A percentile compares a stretch with the other conserved stretches of the same genome.
These are phyloP conservation scores for Skeletonema potamos DNA, from an alignment of 108 stramenopile species.

Conservation along the genomic window DNA sequence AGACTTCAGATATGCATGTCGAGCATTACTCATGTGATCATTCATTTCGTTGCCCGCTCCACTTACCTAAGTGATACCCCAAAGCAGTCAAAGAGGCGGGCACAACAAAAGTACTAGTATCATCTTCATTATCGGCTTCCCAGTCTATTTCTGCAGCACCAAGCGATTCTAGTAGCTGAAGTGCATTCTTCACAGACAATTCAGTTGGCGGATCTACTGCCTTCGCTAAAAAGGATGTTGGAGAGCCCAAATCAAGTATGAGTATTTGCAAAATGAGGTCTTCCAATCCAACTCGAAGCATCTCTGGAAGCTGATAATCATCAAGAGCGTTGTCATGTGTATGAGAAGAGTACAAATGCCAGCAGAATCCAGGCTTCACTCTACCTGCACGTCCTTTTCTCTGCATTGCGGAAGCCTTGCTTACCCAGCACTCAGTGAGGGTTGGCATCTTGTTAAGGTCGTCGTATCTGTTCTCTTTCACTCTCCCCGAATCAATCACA, in stretches of 20 bases:
- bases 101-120: constrained; percentile 16
- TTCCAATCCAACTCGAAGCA: constrained; percentile 89
- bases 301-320: constrained; percentile 86
- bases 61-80: constrained; percentile 79
- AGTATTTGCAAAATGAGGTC: constrained; percentile 88
- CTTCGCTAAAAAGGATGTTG: constrained; percentile 55
- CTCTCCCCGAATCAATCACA: constrained; percentile 66
- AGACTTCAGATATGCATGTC: background rate
- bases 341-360: constrained; percentile 71
- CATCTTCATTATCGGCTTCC: constrained; percentile 20
- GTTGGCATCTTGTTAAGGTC: constrained; percentile 73
- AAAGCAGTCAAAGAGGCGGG: constrained; percentile 77
- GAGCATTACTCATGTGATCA: background rate
- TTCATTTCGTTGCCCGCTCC: background rate
- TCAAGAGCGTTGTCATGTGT: constrained; percentile 54
- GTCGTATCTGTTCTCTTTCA: constrained; percentile 78
- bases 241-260: constrained; percentile 73
- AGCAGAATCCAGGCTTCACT: constrained; percentile 83
- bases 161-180: constrained; percentile 63
- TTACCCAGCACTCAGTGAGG: constrained; percentile 83
- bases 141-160: constrained; percentile 64
- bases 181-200: constrained; percentile 56
- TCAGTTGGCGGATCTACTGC: constrained; percentile 77
- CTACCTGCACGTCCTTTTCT: constrained; percentile 93
- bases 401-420: constrained; percentile 85